A percentile compares a stretch with the other conserved stretches of the same genome.
These are phyloP conservation scores for Microcyclosporella mali DNA, from an alignment of 2,329 filamentous ascomycete genomes.

Conservation along the genomic window DNA sequence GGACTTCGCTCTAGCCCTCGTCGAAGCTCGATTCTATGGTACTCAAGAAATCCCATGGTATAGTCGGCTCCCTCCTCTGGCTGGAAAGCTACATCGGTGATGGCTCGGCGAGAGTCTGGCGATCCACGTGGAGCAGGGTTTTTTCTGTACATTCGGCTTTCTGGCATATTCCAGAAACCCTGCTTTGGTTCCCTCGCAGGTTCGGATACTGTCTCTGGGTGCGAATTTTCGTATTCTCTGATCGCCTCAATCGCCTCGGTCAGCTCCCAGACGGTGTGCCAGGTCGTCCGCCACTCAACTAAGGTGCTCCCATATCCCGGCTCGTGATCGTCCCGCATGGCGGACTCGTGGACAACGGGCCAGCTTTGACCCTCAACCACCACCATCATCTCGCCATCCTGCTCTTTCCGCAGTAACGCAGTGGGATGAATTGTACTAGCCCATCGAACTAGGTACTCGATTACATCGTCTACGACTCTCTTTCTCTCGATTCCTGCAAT, in stretches of 20 bases:
- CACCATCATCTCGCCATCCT: not conserved
- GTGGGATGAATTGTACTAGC: not conserved
- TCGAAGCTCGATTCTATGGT: not conserved
- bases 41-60: not conserved
- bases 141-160: no score
- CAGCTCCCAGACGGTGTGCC: constrained; percentile 1
- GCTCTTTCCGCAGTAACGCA: not conserved
- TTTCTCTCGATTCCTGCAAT: not conserved
- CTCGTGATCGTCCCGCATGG: not conserved
- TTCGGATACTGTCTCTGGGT: not conserved
- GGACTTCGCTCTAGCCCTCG: not conserved
- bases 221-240: not conserved
- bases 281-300: not conserved
- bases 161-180: not conserved
- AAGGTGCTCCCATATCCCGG: not conserved
- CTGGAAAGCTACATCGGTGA: not conserved
- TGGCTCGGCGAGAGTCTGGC: not conserved
- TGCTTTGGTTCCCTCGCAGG: not conserved
- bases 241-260: not conserved
- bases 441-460: constrained; percentile 1
- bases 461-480: not conserved
- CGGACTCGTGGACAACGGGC: not conserved
- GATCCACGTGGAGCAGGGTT: no score
- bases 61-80: not conserved
- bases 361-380: not conserved